Evolutionary conservation across 352 stramenopile genomes (phyloP).

Genomic region (Blastocystis sp.): DNA sequence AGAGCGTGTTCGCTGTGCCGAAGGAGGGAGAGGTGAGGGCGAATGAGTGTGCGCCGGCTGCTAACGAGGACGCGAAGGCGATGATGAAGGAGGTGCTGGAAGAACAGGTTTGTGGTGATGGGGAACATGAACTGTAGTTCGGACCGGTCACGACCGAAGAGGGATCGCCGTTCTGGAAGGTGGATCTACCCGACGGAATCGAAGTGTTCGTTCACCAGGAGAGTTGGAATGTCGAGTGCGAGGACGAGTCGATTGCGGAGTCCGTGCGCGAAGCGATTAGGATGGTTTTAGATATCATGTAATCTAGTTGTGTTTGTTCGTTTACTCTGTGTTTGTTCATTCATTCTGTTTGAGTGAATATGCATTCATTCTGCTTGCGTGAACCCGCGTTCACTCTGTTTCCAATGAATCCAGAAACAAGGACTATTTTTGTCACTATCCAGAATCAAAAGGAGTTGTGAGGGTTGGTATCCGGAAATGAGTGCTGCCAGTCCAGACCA

Average conservation of each 20-base stretch:
- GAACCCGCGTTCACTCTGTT: neutral
- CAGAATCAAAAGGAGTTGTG: too few relatives aligned
- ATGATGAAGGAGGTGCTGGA: constrained; percentile 38
- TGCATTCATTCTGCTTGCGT: neutral
- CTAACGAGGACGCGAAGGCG: neutral
- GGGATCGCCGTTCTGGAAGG: neutral
- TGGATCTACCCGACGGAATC: neutral
- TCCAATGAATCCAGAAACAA: neutral
- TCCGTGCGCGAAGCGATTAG: constrained; percentile 13
- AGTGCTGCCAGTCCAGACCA: neutral
- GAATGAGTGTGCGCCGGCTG: neutral
- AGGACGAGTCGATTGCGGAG: constrained; percentile 12
- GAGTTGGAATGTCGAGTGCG: constrained; percentile 34
- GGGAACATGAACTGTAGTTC: constrained; percentile 1
- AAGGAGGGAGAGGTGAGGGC: constrained; percentile 9
- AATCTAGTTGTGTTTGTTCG: constrained; percentile 1
- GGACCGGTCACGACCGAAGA: neutral
- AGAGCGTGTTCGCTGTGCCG: neutral
- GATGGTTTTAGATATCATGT: constrained; percentile 29
- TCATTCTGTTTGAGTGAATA: constrained; percentile 4
- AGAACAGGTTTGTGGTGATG: neutral
- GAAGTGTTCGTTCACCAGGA: neutral
- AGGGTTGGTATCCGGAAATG: neutral
- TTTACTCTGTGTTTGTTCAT: neutral
- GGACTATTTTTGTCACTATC: too few relatives aligned